Conservation (phyloP, 1,284 basidiomycete genomes). For the Pseudozyma tsukubaensis region DNA sequence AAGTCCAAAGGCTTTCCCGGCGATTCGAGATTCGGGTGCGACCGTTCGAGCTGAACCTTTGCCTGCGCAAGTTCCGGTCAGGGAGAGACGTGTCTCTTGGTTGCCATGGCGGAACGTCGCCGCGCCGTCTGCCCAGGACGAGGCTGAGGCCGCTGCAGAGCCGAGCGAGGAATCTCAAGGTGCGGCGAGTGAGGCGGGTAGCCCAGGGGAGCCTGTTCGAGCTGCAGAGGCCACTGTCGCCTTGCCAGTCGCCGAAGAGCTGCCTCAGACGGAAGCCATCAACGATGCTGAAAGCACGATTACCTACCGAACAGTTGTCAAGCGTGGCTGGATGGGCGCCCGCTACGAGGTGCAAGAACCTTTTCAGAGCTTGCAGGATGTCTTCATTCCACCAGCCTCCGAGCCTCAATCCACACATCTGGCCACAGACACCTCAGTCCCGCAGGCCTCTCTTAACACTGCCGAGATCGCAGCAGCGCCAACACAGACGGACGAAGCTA, state of each 20-base stretch:
- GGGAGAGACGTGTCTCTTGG: conserved; percentile 35
- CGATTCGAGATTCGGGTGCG: conserved; percentile 22
- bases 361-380: conserved; percentile 4
- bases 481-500: neutral
- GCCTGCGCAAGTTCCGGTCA: neutral
- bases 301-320: conserved; percentile 37
- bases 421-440: neutral
- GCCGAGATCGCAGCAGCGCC: neutral
- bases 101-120: conserved; percentile 43
- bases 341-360: conserved; percentile 47
- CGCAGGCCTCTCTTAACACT: neutral
- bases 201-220: neutral
- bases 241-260: neutral
- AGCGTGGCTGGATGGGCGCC: conserved; percentile 51
- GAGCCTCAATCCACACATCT: neutral
- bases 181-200: neutral
- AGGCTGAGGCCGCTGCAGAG: neutral
- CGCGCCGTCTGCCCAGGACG: neutral
- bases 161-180: neutral
- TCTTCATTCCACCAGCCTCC: conserved; percentile 5
- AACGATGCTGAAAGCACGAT: conserved; percentile 18
- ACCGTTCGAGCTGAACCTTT: conserved; percentile 20
- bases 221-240: neutral
- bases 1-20: conserved; percentile 21
- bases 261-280: neutral